Evolutionary conservation across 208 protist species (phyloP).

Genomic region (Sergeia podlipaevii): DNA sequence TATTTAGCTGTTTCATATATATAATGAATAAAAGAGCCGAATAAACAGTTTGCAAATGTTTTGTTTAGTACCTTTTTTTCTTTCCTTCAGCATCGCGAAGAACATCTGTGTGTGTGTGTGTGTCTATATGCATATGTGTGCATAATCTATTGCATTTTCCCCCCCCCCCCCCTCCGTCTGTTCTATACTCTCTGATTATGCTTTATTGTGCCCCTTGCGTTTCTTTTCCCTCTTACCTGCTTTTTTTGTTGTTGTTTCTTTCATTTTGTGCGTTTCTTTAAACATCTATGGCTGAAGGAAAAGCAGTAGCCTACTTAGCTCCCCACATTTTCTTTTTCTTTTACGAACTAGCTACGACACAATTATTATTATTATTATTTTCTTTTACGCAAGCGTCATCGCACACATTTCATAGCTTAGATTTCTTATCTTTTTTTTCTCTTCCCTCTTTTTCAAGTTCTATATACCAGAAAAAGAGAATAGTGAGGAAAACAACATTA

Average conservation of each 20-base stretch:
- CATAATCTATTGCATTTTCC: too few relatives aligned
- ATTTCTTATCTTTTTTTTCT: neutral
- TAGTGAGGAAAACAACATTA: too few relatives aligned
- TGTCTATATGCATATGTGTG: too few relatives aligned
- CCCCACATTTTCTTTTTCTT: slow-evolving; percentile 14
- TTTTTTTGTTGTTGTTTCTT: neutral
- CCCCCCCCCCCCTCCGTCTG: neutral
- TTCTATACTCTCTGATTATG: neutral
- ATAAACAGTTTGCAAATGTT: too few relatives aligned
- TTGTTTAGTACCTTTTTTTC: too few relatives aligned
- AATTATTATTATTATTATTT: slow-evolving; percentile 1
- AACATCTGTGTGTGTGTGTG: too few relatives aligned
- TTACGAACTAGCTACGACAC: neutral
- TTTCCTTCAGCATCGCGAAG: too few relatives aligned
- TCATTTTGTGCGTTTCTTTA: neutral
- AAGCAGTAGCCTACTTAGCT: too few relatives aligned
- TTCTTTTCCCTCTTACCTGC: neutral
- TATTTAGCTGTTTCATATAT: too few relatives aligned
- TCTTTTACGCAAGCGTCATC: neutral
- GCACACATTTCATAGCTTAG: too few relatives aligned
- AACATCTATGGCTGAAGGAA: too few relatives aligned
- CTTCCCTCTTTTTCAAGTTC: slow-evolving; percentile 4
- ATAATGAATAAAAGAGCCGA: too few relatives aligned
- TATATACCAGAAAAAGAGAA: neutral
- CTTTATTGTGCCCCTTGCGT: neutral